Evolutionary conservation across 1,139 yeast species (phyloP), one percentile per base, ranked within the genome.

Genomic region (Zygoascus hellenicus): DNA sequence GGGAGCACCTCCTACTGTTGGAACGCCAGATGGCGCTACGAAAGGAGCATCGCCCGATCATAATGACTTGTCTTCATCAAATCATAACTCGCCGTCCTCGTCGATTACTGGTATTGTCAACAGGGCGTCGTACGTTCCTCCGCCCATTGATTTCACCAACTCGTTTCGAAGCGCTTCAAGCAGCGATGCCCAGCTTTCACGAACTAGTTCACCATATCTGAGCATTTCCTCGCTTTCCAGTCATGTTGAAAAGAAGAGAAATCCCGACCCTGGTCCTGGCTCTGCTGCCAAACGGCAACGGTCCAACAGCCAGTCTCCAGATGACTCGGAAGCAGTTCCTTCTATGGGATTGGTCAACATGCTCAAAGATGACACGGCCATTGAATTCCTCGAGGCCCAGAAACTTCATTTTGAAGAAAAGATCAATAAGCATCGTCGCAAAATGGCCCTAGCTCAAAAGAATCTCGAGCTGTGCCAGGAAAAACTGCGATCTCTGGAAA

Each of bases 71-170:
- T n/a, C n/a, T n/a, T n/a, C n/a, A n/a, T 36, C 39, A n/a, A 22
- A 26, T 9, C 39, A 36, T 15, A 36, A 26, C 19, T 36, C 39
- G 11, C 39, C 39, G n/a, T 36, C 39, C 26, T 34, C 38, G n/a
- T 29, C 43, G 6, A 40, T 40, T 15, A 19, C 43, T 6, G 36
- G 36, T 3, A 30, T 40, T 30, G 36, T 40, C 11, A n/a, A 30
- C 31, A 32, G 42, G 11, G 50, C 48, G 30, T 48, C 50, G 29
- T 53, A 53, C 29, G 53, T 54, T n/a, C 63, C 64, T 2, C 61
- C 61, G 2, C 63, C 67, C 9, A 61, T 63, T 45, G 67, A 63
- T 40, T 63, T 63, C 46, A 63, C 67, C 1, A 61, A 60, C 41
- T 56, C 65, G 3, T 63, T 62, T 51, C 48, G 58, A 30, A 49